phyloP scores from a whole-genome alignment of 2,329 filamentous ascomycete genomes.

The Colletotrichum brevisporum region DNA sequence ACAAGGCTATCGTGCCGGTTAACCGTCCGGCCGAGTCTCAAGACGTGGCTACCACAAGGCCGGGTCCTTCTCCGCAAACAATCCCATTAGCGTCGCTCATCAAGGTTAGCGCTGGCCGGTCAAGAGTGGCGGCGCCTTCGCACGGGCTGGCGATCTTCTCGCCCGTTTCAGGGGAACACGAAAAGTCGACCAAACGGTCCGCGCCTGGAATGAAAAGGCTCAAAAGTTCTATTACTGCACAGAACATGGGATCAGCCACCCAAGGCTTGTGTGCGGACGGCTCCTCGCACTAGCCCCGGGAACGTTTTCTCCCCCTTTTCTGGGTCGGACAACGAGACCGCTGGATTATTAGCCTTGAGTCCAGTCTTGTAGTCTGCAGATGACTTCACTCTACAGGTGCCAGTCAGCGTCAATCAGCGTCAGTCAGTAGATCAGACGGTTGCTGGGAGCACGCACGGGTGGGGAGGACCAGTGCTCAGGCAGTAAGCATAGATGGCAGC shows the following conservation, averaged over 20 bases:
- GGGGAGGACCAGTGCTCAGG: background rate
- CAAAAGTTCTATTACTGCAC: constrained; percentile 1
- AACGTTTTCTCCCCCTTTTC: background rate
- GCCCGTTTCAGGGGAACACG: constrained; percentile 22
- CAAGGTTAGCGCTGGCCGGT: too few species aligned
- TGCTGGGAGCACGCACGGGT: background rate
- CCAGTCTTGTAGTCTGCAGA: background rate
- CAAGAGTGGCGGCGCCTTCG: constrained; percentile 1
- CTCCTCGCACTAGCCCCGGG: background rate
- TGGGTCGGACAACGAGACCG: background rate
- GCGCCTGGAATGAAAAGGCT: background rate
- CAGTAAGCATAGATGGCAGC: background rate
- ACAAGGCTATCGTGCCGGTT: background rate
- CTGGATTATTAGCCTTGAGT: background rate
- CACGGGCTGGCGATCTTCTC: background rate
- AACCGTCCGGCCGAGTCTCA: background rate
- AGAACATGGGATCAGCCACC: constrained; percentile 15
- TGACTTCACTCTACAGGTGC: background rate
- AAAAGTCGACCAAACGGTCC: background rate
- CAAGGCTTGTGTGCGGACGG: background rate
- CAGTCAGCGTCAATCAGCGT: background rate
- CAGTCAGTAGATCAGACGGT: background rate
- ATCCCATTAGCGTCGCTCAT: background rate
- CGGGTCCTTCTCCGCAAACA: background rate
- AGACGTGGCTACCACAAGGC: background rate